A percentile compares a stretch with the other conserved stretches of the same genome.
phyloP scores from a whole-genome alignment of 2,329 filamentous ascomycete species.

The Phyllosticta citribraziliensis region DNA sequence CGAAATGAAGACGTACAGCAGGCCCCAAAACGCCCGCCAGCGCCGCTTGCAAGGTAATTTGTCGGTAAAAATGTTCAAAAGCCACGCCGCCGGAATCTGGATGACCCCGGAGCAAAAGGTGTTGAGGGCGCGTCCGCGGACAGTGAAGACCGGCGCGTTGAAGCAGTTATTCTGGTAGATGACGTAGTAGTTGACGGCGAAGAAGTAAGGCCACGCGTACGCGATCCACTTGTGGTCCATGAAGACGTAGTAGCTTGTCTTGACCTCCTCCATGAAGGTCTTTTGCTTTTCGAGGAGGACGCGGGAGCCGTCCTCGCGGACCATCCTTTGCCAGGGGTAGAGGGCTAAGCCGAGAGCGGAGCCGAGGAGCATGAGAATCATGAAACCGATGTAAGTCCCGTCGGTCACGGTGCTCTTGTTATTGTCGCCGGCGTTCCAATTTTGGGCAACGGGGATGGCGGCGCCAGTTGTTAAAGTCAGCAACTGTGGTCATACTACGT shows the following conservation, averaged over 20 bases:
- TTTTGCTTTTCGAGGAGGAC: conserved; percentile 20
- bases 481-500: too few relatives aligned
- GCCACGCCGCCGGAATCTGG: conserved; percentile 15
- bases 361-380: conserved; percentile 1
- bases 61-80: conserved; percentile 15
- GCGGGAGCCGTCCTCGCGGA: conserved; percentile 17
- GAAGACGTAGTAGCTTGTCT: conserved; percentile 13
- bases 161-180: conserved; percentile 18
- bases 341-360: background rate
- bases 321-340: background rate
- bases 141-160: conserved; percentile 16
- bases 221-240: conserved; percentile 16
- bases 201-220: conserved; percentile 16
- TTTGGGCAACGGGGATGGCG: background rate
- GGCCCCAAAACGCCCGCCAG: conserved; percentile 14
- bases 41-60: conserved; percentile 14
- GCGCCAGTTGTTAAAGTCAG: background rate
- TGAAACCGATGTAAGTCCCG: conserved; percentile 2
- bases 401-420: background rate
- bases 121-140: conserved; percentile 17
- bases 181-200: conserved; percentile 16
- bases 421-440: background rate
- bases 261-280: conserved; percentile 16
- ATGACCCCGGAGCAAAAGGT: conserved; percentile 16
- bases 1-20: conserved; percentile 13